Base-by-base conservation (phyloP, 2,329 filamentous ascomycete species). In the Hirsutella rhossiliensis region DNA sequence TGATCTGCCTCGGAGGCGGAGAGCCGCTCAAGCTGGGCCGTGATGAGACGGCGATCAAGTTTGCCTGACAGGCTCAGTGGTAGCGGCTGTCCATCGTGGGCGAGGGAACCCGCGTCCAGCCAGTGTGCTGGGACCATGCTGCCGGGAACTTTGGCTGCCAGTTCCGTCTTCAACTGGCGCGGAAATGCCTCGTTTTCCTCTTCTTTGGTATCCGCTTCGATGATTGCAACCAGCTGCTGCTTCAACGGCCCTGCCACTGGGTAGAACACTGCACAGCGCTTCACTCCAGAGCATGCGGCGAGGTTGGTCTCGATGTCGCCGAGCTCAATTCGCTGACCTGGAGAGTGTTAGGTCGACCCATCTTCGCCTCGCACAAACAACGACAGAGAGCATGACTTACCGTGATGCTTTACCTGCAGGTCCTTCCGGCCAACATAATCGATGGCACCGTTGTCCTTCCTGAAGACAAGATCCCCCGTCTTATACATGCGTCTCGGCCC, bases 271-370 rank as follows among this genome's bases (percentile, higher is more conserved):
- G 41, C 36, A 34, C 43, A 45, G 27, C 32, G 20, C 31, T 37
- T 28, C n/a, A 41, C 31, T 17, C 43, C 39, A 20, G 11, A 5
- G 27, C 39, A 45, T 5, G 34, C 18, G 8, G 34, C 34, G 4
- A 36, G 34, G 0, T 45, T 43, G 4, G 45, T 31, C 27, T 54
- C 54, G 17, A 56, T 27, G 19, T 54, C 54, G 1, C 44, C 49
- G 12, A 73, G 62, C 56, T 73, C 78, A 40, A 75, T 62, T 41
- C 74, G 57, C 46, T 70, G 76, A 20, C 34, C 34, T 36, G 34
- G 15, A 36, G 18, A 36, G 11, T 13, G 30, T 36, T 23, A 23
- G 23, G 23, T 23, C 23, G 23, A 23, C 23, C 7, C 23, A 23
- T 23, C 23, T 23, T 7, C 23, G 23, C 7, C 23, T 23, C 23